phyloP scores from a whole-genome alignment of 2,329 filamentous ascomycete genomes.

The Dothideomycetes sp. region DNA sequence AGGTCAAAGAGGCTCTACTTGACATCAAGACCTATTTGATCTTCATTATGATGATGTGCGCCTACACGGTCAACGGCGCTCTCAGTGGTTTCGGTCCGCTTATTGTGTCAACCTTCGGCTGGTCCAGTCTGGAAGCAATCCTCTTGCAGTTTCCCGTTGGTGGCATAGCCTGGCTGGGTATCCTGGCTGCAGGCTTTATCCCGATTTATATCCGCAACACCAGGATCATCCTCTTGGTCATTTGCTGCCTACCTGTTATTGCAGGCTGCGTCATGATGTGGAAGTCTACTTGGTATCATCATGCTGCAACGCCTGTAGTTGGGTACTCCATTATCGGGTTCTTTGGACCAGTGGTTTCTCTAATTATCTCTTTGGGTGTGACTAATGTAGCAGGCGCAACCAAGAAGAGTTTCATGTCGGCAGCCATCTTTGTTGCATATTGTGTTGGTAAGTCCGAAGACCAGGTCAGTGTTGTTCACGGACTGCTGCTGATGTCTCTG shows the following conservation, averaged over 20 bases:
- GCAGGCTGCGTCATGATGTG: conserved; percentile 66
- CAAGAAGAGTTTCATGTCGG: conserved; percentile 68
- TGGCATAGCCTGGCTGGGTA: conserved; percentile 54
- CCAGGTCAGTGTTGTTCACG: background rate
- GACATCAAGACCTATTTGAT: conserved; percentile 17
- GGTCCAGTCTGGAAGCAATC: conserved; percentile 51
- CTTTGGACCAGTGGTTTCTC: conserved; percentile 59
- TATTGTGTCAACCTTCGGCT: conserved; percentile 63
- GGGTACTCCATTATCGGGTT: conserved; percentile 65
- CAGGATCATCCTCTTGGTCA: conserved; percentile 52
- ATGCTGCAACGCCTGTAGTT: conserved; percentile 53
- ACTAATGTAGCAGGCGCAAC: conserved; percentile 65
- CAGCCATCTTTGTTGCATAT: conserved; percentile 64
- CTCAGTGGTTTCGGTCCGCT: conserved; percentile 60
- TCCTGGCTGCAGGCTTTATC: conserved; percentile 55
- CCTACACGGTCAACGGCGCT: conserved; percentile 62
- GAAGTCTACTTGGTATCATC: conserved; percentile 53
- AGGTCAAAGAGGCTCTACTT: conserved; percentile 15
- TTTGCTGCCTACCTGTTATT: conserved; percentile 62
- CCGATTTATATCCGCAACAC: conserved; percentile 50
- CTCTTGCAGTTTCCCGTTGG: conserved; percentile 67
- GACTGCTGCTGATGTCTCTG: background rate
- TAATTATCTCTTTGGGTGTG: conserved; percentile 47
- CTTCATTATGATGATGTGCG: conserved; percentile 38
- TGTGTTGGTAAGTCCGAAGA: conserved; percentile 36